A percentile compares a stretch with the other conserved stretches of the same genome.
Conservation (phyloP, 257 asterid genomes). For the Nicotiana tomentosiformis region DNA sequence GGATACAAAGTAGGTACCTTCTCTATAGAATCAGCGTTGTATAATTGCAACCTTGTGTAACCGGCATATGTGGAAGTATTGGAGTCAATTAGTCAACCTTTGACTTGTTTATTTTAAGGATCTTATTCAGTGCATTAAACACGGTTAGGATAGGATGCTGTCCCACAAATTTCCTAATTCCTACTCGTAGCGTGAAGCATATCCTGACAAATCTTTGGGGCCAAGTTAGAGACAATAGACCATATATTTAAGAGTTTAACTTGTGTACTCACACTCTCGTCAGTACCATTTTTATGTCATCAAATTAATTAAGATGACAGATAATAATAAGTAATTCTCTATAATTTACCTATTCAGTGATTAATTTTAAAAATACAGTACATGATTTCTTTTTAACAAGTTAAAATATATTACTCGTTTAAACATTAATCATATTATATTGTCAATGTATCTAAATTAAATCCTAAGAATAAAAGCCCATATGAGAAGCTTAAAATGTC, state of each 20-base stretch:
- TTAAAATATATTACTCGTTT: neutral
- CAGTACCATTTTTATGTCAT: neutral
- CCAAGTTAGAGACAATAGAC: constrained; percentile 21
- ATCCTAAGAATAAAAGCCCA: neutral
- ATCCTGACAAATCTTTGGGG: constrained; percentile 14
- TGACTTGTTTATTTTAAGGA: constrained; percentile 1
- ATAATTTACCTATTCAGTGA: neutral
- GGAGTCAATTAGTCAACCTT: neutral
- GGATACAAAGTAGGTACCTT: too few relatives aligned
- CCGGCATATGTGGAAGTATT: neutral
- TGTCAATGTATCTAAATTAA: neutral
- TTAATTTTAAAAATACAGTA: neutral
- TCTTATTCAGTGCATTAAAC: neutral
- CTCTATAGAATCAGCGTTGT: too few relatives aligned
- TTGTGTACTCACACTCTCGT: too few relatives aligned
- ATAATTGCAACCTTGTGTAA: too few relatives aligned
- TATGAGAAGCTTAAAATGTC: neutral
- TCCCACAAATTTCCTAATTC: neutral
- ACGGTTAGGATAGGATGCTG: neutral
- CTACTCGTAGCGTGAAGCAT: constrained; percentile 1
- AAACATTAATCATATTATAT: neutral
- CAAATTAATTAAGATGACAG: neutral
- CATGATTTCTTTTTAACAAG: neutral
- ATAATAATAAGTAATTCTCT: neutral
- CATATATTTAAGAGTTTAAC: neutral